Evolutionary conservation across 192 early-diverging fungal species (phyloP), one percentile per base, ranked within the genome.

Genomic region (Podila minutissima): DNA sequence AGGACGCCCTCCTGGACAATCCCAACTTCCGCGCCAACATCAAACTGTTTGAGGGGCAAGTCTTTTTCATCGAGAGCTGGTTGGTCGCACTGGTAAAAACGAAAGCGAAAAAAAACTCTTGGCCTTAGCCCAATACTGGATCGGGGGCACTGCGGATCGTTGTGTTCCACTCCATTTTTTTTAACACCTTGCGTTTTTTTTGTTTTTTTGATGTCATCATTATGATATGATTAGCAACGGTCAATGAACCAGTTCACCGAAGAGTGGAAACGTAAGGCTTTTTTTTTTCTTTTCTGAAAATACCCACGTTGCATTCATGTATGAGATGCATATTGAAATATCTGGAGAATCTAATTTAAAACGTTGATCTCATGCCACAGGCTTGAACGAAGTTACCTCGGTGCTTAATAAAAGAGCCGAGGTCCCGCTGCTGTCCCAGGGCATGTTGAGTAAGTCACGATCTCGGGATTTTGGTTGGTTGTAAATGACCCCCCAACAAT

Each of bases 31-130:
- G 88, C 7, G 83, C 87, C 62, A 90, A 88, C 70, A 77, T 89
- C 46, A 63, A 67, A 11, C 77, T 86, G 41, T 83, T 89, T 63
- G 89, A 90, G 59, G 88, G 88, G 12, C 88, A 90, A 57, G 81
- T 89, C 46, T 88, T 88, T 55, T 82, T 75, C n/a, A 84, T 88
- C 62, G 86, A 88, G 71, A 81, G 74, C 72, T 90, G 89, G 89
- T 66, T 89, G 13, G 82, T 83, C 12, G 73, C 74, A 13, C 67
- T 89, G 49, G 81, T 83, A 62, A 71, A 31, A 64, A 17, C 13
- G 24, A 50, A 53, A 59, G 5, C 32, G 11, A 33, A 64, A 35
- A 61, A 67, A 61, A 28, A 17, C 6, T 8, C 41, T 15, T 46
- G 3, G 41, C 41, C 41, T 46, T 2, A 46, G 41, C 41, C 41